These are phyloP conservation scores for Crithidia sp. DNA, from an alignment of 208 protist genomes.

Conservation along the genomic window DNA sequence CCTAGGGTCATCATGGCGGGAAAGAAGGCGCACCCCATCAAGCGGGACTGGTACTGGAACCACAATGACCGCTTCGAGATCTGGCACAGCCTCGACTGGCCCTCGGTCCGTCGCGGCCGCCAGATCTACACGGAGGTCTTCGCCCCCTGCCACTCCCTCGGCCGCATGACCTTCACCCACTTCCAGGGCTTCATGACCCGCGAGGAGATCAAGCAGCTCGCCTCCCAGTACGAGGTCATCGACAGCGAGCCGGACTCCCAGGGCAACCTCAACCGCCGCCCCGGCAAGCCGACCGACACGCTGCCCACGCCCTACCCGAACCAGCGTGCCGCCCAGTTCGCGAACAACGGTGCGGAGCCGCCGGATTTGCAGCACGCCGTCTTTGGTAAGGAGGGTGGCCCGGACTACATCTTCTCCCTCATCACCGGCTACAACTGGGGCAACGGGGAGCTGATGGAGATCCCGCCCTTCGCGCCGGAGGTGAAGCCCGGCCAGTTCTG, in stretches of 20 bases:
- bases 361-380: slow-evolving; percentile 98
- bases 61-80: slow-evolving; percentile 90
- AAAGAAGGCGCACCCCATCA: slow-evolving; percentile 86
- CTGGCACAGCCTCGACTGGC: slow-evolving; percentile 92
- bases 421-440: slow-evolving; percentile 98
- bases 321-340: slow-evolving; percentile 95
- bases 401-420: slow-evolving; percentile 98
- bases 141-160: slow-evolving; percentile 96
- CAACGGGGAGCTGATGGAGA: slow-evolving; percentile 90
- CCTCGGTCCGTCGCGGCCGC: slow-evolving; percentile 94
- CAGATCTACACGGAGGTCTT: slow-evolving; percentile 99
- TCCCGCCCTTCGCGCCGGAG: slow-evolving; percentile 86
- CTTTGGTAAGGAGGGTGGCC: slow-evolving; percentile 94
- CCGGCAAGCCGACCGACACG: slow-evolving; percentile 97
- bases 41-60: slow-evolving; percentile 92
- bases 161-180: slow-evolving; percentile 97
- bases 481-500: slow-evolving; percentile 93
- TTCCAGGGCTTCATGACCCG: slow-evolving; percentile 97
- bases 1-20: slow-evolving; percentile 66
- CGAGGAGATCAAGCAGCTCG: slow-evolving; percentile 96
- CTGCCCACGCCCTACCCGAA: slow-evolving; percentile 97
- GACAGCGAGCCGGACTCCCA: slow-evolving; percentile 96
- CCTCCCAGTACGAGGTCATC: slow-evolving; percentile 92
- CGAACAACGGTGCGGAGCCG: slow-evolving; percentile 98
- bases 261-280: slow-evolving; percentile 96